Evolutionary conservation across 768 basidiomycete genomes (phyloP), one percentile per base, ranked within the genome.

Genomic region (Fibroporia radiculosa): DNA sequence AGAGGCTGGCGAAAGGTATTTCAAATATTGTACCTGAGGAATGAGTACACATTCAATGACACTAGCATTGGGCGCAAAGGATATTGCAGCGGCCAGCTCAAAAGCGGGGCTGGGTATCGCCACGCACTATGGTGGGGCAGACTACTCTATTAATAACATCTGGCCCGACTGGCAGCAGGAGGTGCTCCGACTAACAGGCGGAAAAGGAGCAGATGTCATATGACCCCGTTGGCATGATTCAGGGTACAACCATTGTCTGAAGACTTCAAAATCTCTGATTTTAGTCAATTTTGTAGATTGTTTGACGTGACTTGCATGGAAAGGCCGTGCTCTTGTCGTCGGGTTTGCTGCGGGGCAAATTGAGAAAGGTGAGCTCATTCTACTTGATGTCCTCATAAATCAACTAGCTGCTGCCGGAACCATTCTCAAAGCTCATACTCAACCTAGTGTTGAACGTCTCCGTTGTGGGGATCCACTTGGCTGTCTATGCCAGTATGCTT

Each of bases 271-370:
- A 13, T 44, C 22, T 27, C n/a, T n/a, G n/a, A n/a, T n/a, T n/a
- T n/a, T n/a, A n/a, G n/a, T n/a, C n/a, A n/a, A n/a, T n/a, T n/a
- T n/a, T 31, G 27, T 36, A 88, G 92, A 90, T 60, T 84, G 75
- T 37, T 59, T 97, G 45, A 98, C 93, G 60, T 95, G 92, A 60
- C 88, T 93, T 45, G 87, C 85, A 0, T 97, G 93, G 82, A 93
- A 93, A 61, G 92, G 93, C 1, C 77, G 95, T 12, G 82, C 86
- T 1, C 56, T 99, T 10, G 86, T 98, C 16, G 82, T 99, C 41
- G 96, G 95, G 5, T 98, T 93, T 62, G 90, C 86, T 3, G 86
- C 75, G 6, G 89, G 89, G 3, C 64, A 71, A 11, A 90, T 95
- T 44, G 90, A 93, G 62, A 88, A 38, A 90, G 71, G 84, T 85